These are phyloP conservation scores for Fusarium proliferatum DNA, from an alignment of 2,329 filamentous ascomycete species.

Conservation along the genomic window DNA sequence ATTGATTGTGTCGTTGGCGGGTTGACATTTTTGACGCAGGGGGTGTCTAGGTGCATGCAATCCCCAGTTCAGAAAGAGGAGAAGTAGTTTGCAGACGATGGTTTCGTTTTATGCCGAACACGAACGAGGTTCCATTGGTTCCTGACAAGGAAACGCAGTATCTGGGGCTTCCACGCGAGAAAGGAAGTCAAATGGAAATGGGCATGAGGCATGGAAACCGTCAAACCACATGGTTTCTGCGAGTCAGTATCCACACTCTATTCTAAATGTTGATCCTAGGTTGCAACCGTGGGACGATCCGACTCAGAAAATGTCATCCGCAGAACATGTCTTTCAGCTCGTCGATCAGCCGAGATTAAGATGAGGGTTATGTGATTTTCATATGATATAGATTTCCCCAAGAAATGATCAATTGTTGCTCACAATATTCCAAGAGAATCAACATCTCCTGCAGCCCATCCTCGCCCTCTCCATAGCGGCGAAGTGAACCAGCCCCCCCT, in stretches of 20 bases:
- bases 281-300: slow-evolving; percentile 5
- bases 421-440: not conserved
- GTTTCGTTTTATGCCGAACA: slow-evolving; percentile 15
- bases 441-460: not conserved
- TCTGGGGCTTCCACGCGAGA: slow-evolving; percentile 22
- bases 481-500: slow-evolving; percentile 12
- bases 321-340: slow-evolving; percentile 1
- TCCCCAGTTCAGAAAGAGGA: slow-evolving; percentile 14
- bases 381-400: not conserved
- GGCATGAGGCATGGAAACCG: not conserved
- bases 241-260: slow-evolving; percentile 35
- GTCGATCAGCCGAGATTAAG: slow-evolving; percentile 24
- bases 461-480: slow-evolving; percentile 16
- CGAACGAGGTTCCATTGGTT: slow-evolving; percentile 20
- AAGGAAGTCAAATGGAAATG: not conserved
- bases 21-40: slow-evolving; percentile 44
- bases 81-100: slow-evolving; percentile 1
- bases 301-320: slow-evolving; percentile 13
- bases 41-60: slow-evolving; percentile 29
- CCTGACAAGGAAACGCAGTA: slow-evolving; percentile 6
- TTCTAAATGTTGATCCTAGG: slow-evolving; percentile 15
- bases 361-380: not conserved
- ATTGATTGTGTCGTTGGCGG: slow-evolving; percentile 38
- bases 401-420: not conserved
- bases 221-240: slow-evolving; percentile 36